These are phyloP conservation scores for Trichosanthes cucumerina DNA, from an alignment of 306 rosid genomes.

Conservation along the genomic window DNA sequence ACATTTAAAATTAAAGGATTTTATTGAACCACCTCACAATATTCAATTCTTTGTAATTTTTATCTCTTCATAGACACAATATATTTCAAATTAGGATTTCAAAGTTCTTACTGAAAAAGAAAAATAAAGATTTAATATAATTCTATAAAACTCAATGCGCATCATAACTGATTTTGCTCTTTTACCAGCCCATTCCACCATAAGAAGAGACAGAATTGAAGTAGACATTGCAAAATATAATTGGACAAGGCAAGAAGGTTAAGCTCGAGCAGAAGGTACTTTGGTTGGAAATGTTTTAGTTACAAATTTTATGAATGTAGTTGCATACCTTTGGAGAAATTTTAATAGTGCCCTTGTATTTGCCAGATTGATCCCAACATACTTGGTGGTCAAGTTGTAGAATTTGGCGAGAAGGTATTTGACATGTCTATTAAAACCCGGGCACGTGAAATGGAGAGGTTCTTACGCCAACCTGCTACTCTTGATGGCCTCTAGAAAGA, in stretches of 20 bases:
- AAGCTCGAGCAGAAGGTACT: constrained; percentile 78
- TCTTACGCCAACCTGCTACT: constrained; percentile 56
- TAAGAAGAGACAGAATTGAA: constrained; percentile 85
- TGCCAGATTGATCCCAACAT: constrained; percentile 80
- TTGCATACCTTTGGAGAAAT: constrained; percentile 4
- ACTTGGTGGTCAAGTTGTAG: constrained; percentile 79
- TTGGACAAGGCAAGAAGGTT: constrained; percentile 71
- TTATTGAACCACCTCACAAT: too few relatives aligned
- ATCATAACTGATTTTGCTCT: constrained; percentile 11
- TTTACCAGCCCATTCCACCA: constrained; percentile 64
- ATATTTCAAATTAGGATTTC: background rate
- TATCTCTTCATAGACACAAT: too few relatives aligned
- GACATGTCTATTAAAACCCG: constrained; percentile 86
- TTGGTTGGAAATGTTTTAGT: background rate
- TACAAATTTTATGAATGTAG: background rate
- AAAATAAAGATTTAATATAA: background rate
- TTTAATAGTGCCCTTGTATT: background rate
- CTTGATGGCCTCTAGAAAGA: constrained; percentile 37
- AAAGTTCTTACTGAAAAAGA: background rate
- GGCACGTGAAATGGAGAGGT: constrained; percentile 90
- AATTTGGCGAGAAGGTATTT: constrained; percentile 65
- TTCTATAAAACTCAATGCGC: background rate
- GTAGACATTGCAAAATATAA: constrained; percentile 61
- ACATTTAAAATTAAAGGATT: too few relatives aligned
- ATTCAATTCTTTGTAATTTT: too few relatives aligned